phyloP scores from a whole-genome alignment of 305 asterid species.

The Fraxinus velutina region DNA sequence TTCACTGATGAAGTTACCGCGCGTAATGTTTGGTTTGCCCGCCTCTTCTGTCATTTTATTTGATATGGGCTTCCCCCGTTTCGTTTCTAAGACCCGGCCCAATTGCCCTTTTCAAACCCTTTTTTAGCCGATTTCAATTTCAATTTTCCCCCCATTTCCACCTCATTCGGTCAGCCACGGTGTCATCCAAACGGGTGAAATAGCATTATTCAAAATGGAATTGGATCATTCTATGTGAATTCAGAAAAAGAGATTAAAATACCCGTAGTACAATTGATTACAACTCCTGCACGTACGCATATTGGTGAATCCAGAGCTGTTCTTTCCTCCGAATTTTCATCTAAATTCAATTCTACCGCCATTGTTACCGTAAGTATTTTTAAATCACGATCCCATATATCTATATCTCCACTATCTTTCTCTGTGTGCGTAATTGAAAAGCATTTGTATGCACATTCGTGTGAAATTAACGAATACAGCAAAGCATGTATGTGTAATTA shows the following conservation, averaged over 20 bases:
- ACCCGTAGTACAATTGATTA: constrained; percentile 30
- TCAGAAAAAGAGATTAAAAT: constrained; percentile 15
- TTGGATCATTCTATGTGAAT: constrained; percentile 13
- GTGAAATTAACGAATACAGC: not conserved
- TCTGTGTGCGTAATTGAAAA: not conserved
- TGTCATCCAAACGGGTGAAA: too few relatives aligned
- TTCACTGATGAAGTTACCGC: too few relatives aligned
- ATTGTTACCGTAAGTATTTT: constrained; percentile 26
- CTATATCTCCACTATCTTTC: not conserved
- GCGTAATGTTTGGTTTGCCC: too few relatives aligned
- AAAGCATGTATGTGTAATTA: not conserved
- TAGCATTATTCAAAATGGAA: constrained; percentile 10
- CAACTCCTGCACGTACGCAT: constrained; percentile 28
- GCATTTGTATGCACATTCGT: not conserved
- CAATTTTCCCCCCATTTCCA: too few relatives aligned
- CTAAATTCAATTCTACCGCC: constrained; percentile 30
- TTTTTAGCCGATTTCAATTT: too few relatives aligned
- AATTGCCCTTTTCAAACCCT: too few relatives aligned
- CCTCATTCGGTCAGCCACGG: too few relatives aligned
- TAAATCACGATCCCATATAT: not conserved
- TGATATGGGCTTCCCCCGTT: too few relatives aligned
- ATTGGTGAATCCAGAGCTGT: constrained; percentile 33
- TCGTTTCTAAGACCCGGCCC: too few relatives aligned
- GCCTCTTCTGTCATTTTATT: too few relatives aligned
- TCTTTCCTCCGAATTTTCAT: constrained; percentile 32